Evolutionary conservation across 208 protist species (phyloP).

Genomic region (Willaertia magna): DNA sequence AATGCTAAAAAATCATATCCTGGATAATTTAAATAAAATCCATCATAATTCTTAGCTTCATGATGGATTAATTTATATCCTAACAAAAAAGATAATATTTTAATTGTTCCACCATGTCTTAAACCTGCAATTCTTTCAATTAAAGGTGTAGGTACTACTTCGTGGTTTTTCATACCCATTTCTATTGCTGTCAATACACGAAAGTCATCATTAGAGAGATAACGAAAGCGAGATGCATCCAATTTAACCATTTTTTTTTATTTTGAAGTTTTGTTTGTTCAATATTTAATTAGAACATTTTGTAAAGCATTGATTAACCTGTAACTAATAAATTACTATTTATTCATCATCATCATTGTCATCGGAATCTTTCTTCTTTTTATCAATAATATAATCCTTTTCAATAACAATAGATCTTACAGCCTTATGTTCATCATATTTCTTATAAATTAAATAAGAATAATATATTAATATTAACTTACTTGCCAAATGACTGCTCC

Average conservation of each 20-base stretch:
- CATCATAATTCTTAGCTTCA: slow-evolving; percentile 84
- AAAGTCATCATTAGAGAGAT: slow-evolving; percentile 71
- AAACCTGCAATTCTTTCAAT: slow-evolving; percentile 85
- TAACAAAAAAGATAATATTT: slow-evolving; percentile 64
- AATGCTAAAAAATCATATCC: slow-evolving; percentile 98
- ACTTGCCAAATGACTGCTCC: too few species aligned
- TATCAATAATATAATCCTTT: too few species aligned
- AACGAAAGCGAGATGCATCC: slow-evolving; percentile 62
- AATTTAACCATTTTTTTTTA: slow-evolving; percentile 50
- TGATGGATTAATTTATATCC: slow-evolving; percentile 84
- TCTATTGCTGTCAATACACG: slow-evolving; percentile 79
- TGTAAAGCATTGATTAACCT: too few species aligned
- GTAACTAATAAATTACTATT: too few species aligned
- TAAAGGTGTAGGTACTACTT: slow-evolving; percentile 80
- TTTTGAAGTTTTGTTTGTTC: too few species aligned
- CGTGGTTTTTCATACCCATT: slow-evolving; percentile 98
- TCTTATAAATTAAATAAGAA: too few species aligned
- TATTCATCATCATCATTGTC: too few species aligned
- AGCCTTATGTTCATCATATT: too few species aligned
- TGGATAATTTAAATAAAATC: slow-evolving; percentile 91
- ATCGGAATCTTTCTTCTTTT: too few species aligned
- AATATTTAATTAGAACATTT: too few species aligned
- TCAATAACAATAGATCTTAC: too few species aligned
- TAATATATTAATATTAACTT: too few species aligned
- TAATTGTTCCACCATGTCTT: slow-evolving; percentile 73